phyloP scores from a whole-genome alignment of 352 stramenopile species.

The Globisporangium uncinulatum region DNA sequence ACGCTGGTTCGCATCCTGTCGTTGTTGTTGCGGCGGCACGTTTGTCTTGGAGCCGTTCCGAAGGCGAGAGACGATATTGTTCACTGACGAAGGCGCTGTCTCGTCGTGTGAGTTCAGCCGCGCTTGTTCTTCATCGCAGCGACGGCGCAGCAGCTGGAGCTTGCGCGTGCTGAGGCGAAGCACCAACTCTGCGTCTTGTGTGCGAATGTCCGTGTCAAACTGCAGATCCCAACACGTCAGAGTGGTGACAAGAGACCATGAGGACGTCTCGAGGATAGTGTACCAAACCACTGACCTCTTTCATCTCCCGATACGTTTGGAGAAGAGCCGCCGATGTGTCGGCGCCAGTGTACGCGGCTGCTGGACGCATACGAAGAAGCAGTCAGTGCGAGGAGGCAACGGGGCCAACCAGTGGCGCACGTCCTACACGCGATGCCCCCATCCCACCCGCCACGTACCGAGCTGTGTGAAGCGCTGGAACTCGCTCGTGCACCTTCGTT shows the following conservation, averaged over 20 bases:
- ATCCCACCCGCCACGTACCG: not conserved
- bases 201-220: constrained; percentile 14
- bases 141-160: constrained; percentile 10
- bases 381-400: not conserved
- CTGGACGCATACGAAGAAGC: not conserved
- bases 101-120: not conserved
- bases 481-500: constrained; percentile 7
- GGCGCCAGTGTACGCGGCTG: constrained; percentile 10
- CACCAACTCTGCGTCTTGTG: constrained; percentile 9
- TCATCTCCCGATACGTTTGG: constrained; percentile 4
- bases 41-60: constrained; percentile 17
- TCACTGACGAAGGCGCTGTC: not conserved
- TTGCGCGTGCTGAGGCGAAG: constrained; percentile 13
- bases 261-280: too few relatives aligned
- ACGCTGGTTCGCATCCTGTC: constrained; percentile 1
- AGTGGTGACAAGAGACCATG: not conserved
- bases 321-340: constrained; percentile 1
- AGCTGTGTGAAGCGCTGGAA: constrained; percentile 13
- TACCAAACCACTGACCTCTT: constrained; percentile 2
- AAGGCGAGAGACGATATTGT: constrained; percentile 13
- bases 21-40: constrained; percentile 5
- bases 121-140: constrained; percentile 10
- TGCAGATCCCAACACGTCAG: not conserved
- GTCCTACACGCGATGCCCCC: too few relatives aligned
- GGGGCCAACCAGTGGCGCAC: not conserved